A percentile compares a stretch with the other conserved stretches of the same genome.
phyloP scores from a whole-genome alignment of 2,329 filamentous ascomycete genomes.

The Xylariaceae sp. region DNA sequence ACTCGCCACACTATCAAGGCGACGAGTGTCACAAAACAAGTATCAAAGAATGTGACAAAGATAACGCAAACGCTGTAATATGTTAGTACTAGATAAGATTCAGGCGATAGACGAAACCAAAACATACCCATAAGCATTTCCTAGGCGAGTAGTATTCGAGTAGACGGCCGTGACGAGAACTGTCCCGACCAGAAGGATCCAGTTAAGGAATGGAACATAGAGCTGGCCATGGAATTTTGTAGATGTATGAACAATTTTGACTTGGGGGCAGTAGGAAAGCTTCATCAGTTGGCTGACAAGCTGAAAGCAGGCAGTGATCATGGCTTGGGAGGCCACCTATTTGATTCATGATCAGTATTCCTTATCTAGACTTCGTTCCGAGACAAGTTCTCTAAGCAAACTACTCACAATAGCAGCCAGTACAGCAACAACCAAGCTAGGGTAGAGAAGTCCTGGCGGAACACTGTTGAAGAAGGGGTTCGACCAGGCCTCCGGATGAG shows the following conservation, averaged over 20 bases:
- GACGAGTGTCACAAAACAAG: conserved; percentile 68
- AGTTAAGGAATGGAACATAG: conserved; percentile 73
- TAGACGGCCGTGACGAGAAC: conserved; percentile 72
- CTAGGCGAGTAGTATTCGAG: conserved; percentile 59
- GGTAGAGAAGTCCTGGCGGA: conserved; percentile 64
- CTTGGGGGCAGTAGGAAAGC: conserved; percentile 68
- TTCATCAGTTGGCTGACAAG: conserved; percentile 54
- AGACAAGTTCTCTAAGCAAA: no score
- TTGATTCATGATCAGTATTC: no score
- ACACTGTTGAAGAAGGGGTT: conserved; percentile 74
- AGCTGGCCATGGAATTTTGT: conserved; percentile 68
- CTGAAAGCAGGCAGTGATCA: conserved; percentile 71
- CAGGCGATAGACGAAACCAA: background rate
- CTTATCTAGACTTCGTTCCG: no score
- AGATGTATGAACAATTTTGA: conserved; percentile 69
- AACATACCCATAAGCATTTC: conserved; percentile 63
- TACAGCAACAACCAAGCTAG: conserved; percentile 64
- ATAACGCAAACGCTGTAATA: conserved; percentile 62
- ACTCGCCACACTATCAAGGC: conserved; percentile 70
- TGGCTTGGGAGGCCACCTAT: conserved; percentile 65
- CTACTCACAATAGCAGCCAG: conserved; percentile 58
- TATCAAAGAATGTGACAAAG: conserved; percentile 74
- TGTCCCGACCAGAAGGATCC: conserved; percentile 71
- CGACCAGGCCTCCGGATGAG: conserved; percentile 52
- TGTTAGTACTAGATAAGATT: background rate